These are phyloP conservation scores for Penicillium nucicola DNA, from an alignment of 495 filamentous ascomycete genomes.

Conservation along the genomic window DNA sequence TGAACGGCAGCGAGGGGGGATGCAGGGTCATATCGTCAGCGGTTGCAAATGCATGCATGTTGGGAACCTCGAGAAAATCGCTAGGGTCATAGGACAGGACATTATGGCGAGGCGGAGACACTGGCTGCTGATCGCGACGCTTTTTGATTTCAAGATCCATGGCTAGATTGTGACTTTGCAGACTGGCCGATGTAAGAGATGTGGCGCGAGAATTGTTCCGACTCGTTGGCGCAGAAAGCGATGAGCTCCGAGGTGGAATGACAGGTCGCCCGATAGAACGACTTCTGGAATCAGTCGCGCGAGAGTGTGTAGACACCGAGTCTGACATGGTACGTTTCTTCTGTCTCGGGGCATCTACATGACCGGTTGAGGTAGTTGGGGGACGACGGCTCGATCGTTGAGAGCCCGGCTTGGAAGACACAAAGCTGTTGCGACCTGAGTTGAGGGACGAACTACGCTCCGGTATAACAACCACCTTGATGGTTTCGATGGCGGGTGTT, in stretches of 20 bases:
- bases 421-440: slow-evolving; percentile 39
- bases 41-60: slow-evolving; percentile 27
- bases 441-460: slow-evolving; percentile 63
- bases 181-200: slow-evolving; percentile 57
- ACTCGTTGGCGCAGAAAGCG: slow-evolving; percentile 69
- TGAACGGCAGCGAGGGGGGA: slow-evolving; percentile 44
- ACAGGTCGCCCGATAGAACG: slow-evolving; percentile 44
- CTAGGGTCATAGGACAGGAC: slow-evolving; percentile 7
- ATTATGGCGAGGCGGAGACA: slow-evolving; percentile 23
- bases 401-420: slow-evolving; percentile 36
- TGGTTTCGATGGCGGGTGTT: slow-evolving; percentile 50
- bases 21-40: slow-evolving; percentile 39
- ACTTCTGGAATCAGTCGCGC: slow-evolving; percentile 23
- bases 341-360: slow-evolving; percentile 30
- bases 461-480: slow-evolving; percentile 71
- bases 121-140: slow-evolving; percentile 19
- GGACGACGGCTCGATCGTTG: slow-evolving; percentile 32
- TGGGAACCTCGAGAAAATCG: slow-evolving; percentile 15
- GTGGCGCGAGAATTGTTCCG: slow-evolving; percentile 61
- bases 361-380: slow-evolving; percentile 31
- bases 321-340: slow-evolving; percentile 41
- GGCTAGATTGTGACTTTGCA: slow-evolving; percentile 55
- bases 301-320: slow-evolving; percentile 24
- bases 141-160: slow-evolving; percentile 34
- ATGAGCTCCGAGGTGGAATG: slow-evolving; percentile 60